Evolutionary conservation across 1,284 basidiomycete genomes (phyloP).

Genomic region (Trichosporon coremiiforme): DNA sequence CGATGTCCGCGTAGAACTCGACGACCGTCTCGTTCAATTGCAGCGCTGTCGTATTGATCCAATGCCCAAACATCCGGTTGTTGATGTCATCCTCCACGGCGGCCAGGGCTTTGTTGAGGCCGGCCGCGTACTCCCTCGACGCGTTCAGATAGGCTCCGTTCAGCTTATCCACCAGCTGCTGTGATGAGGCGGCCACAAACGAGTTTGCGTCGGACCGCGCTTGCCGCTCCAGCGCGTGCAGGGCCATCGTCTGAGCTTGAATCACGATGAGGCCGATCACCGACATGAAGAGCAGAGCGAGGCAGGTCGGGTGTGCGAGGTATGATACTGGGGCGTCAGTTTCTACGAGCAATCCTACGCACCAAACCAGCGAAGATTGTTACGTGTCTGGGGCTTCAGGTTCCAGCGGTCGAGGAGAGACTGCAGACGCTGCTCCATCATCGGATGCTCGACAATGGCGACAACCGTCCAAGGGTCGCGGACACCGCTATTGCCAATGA

Average conservation of each 20-base stretch:
- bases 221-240: constrained; percentile 68
- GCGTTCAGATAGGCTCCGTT: constrained; percentile 79
- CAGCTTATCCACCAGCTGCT: constrained; percentile 71
- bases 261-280: constrained; percentile 87
- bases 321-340: constrained; percentile 63
- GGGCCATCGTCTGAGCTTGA: constrained; percentile 78
- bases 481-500: constrained; percentile 36
- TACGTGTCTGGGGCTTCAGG: constrained; percentile 33
- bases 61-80: constrained; percentile 76
- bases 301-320: constrained; percentile 83
- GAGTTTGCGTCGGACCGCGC: constrained; percentile 65
- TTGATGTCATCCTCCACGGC: constrained; percentile 75
- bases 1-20: constrained; percentile 59
- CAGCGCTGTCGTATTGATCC: constrained; percentile 89
- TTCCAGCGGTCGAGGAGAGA: constrained; percentile 37
- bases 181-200: constrained; percentile 68
- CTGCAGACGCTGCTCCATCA: constrained; percentile 47
- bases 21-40: constrained; percentile 70
- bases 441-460: constrained; percentile 52
- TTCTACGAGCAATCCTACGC: constrained; percentile 29
- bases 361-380: constrained; percentile 55
- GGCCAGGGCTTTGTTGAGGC: constrained; percentile 72
- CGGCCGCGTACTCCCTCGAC: constrained; percentile 71
- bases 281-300: constrained; percentile 86
- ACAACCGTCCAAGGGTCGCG: constrained; percentile 49